Conservation (phyloP, 805 yeast species). For the Metschnikowia dekortorum region DNA sequence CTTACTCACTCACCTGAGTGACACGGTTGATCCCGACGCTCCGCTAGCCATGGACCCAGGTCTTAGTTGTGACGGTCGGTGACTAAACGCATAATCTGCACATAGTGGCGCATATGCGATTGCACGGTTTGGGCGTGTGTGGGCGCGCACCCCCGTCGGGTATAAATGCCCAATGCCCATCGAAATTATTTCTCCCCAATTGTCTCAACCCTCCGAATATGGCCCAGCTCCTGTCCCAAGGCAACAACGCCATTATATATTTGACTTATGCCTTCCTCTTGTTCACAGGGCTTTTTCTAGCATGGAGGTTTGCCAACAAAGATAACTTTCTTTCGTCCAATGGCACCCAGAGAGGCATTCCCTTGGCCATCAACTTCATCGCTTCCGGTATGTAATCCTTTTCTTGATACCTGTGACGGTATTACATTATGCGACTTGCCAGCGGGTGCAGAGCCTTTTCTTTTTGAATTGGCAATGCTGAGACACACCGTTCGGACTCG, state of each 20-base stretch:
- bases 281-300: slow-evolving; percentile 41
- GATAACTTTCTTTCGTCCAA: slow-evolving; percentile 69
- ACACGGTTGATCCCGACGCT: not conserved
- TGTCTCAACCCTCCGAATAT: not conserved
- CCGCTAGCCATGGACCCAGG: too few relatives aligned
- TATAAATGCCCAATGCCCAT: too few relatives aligned
- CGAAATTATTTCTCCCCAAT: too few relatives aligned
- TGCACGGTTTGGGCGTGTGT: not conserved
- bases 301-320: slow-evolving; percentile 50
- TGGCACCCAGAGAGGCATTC: slow-evolving; percentile 74
- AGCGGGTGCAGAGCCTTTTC: slow-evolving; percentile 46
- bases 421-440: slow-evolving; percentile 14
- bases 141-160: too few relatives aligned
- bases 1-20: too few relatives aligned
- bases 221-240: slow-evolving; percentile 20
- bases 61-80: not conserved
- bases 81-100: slow-evolving; percentile 5
- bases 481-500: slow-evolving; percentile 78
- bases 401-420: not conserved
- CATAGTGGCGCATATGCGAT: slow-evolving; percentile 1
- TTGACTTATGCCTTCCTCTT: slow-evolving; percentile 37
- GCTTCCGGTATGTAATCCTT: slow-evolving; percentile 70
- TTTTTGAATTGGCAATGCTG: slow-evolving; percentile 42
- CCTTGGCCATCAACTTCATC: slow-evolving; percentile 80
- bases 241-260: slow-evolving; percentile 42